Evolutionary conservation across 2,329 filamentous ascomycete genomes (phyloP), one percentile per base, ranked within the genome.

Genomic region (Fusarium piperis): DNA sequence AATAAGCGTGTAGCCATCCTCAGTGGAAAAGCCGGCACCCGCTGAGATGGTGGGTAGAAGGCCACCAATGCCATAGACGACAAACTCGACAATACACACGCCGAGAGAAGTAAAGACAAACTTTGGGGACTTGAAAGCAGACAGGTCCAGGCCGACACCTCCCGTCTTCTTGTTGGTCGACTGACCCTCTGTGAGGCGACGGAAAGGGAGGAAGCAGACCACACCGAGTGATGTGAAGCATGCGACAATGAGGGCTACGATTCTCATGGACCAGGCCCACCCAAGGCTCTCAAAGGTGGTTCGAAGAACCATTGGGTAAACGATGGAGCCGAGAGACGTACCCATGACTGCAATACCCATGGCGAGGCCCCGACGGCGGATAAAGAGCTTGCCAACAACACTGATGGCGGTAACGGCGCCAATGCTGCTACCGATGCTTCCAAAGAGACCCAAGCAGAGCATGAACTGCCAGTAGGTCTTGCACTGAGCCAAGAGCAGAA

Each of bases 391-490:
- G 10, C 74, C 78, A 1, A 81, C 71, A 4, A 77, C 72, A 8
- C 78, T 75, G 8, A 81, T 65, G 0, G 83, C 79, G 1, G 78
- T 77, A 30, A 73, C 64, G 18, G 81, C 81, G 1, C 81, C 65
- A 13, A 82, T 75, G 6, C 82, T 80, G 12, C 74, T 79, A 1
- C 83, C 83, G 6, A 84, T 62, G 9, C 85, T 85, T 18, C 82
- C 78, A 38, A 82, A 81, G 3, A 84, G 51, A 2, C 85, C 83
- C 18, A 85, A 80, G 2, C 80, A 77, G 3, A 86, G 78, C 7
- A 86, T 73, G 32, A 86, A 86, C 4, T 86, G 84, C 83, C 83
- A 86, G 70, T 86, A 86, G n/a, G 77, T 58, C 2, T 74, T 78
- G 73, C 85, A 87, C 39, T 86, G 75, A 2, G 82, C 85, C 5